Conservation (phyloP, 768 basidiomycete genomes). For the Lactarius sanguifluus region DNA sequence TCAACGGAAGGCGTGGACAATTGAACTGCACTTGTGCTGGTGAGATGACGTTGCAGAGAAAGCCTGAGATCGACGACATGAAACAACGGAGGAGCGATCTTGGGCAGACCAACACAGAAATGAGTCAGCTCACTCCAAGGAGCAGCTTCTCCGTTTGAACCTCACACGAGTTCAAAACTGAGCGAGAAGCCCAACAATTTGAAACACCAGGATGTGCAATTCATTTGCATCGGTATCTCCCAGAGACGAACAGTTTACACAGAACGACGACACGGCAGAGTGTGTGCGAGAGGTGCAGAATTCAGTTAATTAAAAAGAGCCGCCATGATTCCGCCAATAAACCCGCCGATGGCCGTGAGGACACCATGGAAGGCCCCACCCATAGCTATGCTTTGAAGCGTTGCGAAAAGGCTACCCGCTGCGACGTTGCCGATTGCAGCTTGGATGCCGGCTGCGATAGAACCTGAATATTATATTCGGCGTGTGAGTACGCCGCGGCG, state of each 20-base stretch:
- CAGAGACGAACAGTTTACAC: not conserved
- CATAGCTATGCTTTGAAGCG: constrained; percentile 5
- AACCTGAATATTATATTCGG: constrained; percentile 23
- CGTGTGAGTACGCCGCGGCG: not conserved
- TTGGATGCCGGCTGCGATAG: constrained; percentile 32
- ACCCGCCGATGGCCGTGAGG: not conserved
- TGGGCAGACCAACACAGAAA: not conserved
- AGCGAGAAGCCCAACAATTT: too few species aligned
- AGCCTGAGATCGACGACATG: not conserved
- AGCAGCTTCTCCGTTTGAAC: not conserved
- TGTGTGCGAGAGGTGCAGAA: too few species aligned
- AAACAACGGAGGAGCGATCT: not conserved
- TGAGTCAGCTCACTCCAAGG: not conserved
- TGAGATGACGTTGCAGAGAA: not conserved
- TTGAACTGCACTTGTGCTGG: not conserved
- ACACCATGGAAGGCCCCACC: constrained; percentile 20
- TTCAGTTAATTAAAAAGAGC: too few species aligned
- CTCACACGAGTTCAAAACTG: not conserved
- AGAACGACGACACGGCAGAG: not conserved
- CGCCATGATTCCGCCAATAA: not conserved
- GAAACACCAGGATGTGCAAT: not conserved
- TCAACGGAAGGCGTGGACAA: not conserved
- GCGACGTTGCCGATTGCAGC: constrained; percentile 33
- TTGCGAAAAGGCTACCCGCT: constrained; percentile 32
- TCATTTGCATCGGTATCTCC: not conserved